Percentiles rank a stretch among this genome's conserved stretches.
These are phyloP conservation scores for Pulveroboletus ravenelii DNA, from an alignment of 768 basidiomycete genomes.

Conservation along the genomic window DNA sequence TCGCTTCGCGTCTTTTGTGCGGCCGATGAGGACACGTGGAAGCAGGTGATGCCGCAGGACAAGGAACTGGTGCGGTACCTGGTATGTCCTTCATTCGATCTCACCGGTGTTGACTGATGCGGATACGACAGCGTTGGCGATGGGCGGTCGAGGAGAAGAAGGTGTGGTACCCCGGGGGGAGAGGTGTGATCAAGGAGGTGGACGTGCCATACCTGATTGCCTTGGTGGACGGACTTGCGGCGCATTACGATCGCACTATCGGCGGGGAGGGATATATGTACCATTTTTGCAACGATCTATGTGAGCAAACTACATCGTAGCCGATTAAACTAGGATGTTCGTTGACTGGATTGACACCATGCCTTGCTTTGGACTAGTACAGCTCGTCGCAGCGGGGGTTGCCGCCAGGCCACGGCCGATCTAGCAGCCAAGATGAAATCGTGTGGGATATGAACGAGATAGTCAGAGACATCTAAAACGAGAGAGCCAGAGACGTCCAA, in stretches of 20 bases:
- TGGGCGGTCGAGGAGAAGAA: constrained; percentile 57
- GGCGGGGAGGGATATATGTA: constrained; percentile 25
- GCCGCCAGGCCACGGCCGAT: too few species aligned
- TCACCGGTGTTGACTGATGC: neutral
- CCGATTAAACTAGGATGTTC: too few species aligned
- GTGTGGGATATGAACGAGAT: too few species aligned
- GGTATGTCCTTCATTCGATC: constrained; percentile 37
- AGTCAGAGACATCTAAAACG: too few species aligned
- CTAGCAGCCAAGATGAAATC: too few species aligned
- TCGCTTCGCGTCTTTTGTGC: constrained; percentile 69
- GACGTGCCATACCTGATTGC: constrained; percentile 35
- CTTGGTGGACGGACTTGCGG: constrained; percentile 39
- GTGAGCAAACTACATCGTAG: neutral
- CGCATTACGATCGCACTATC: constrained; percentile 19
- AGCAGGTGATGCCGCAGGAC: constrained; percentile 55
- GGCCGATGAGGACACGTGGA: constrained; percentile 47
- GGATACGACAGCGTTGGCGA: constrained; percentile 55
- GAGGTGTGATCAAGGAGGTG: constrained; percentile 38
- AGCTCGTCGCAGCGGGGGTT: too few species aligned
- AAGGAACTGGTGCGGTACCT: constrained; percentile 67
- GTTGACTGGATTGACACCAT: too few species aligned
- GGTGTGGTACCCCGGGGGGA: constrained; percentile 42
- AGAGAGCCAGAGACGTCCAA: too few species aligned
- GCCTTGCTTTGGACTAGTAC: too few species aligned
- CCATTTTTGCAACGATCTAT: constrained; percentile 23